Evolutionary conservation across 1,284 basidiomycete genomes (phyloP).

Genomic region (Sporisorium exsertum): DNA sequence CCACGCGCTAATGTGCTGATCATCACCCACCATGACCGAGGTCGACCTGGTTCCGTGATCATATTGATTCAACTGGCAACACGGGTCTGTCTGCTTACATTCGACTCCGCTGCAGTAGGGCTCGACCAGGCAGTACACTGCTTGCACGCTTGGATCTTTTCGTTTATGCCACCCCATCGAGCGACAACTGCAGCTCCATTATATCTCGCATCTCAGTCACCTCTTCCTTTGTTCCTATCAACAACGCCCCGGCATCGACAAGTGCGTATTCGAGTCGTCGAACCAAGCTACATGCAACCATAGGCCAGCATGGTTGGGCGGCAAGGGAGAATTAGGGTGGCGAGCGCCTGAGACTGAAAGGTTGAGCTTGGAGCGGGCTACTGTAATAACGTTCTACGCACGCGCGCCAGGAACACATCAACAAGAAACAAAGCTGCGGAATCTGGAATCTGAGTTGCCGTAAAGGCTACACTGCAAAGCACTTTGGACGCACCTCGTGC

Average conservation of each 20-base stretch:
- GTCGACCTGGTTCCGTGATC: background rate
- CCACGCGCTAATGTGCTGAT: background rate
- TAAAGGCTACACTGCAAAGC: constrained; percentile 14
- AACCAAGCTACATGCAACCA: background rate
- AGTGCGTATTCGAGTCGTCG: background rate
- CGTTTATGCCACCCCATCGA: constrained; percentile 6
- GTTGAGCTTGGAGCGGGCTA: background rate
- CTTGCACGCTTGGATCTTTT: background rate
- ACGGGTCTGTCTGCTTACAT: background rate
- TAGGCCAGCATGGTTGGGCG: background rate
- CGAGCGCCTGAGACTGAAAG: background rate
- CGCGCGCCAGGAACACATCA: constrained; percentile 1
- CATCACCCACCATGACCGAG: background rate
- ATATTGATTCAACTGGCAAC: background rate
- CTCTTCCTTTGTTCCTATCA: background rate
- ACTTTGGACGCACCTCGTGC: constrained; percentile 31
- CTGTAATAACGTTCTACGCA: no score
- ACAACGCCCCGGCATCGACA: background rate
- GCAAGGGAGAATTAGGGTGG: background rate
- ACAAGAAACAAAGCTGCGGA: background rate
- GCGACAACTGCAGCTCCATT: background rate
- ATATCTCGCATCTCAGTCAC: background rate
- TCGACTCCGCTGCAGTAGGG: background rate
- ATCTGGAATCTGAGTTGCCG: constrained; percentile 14
- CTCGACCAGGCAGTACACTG: background rate